Evolutionary conservation across 495 filamentous ascomycete species (phyloP), one percentile per base, ranked within the genome.

Genomic region (Massariosphaeria phaeospora): DNA sequence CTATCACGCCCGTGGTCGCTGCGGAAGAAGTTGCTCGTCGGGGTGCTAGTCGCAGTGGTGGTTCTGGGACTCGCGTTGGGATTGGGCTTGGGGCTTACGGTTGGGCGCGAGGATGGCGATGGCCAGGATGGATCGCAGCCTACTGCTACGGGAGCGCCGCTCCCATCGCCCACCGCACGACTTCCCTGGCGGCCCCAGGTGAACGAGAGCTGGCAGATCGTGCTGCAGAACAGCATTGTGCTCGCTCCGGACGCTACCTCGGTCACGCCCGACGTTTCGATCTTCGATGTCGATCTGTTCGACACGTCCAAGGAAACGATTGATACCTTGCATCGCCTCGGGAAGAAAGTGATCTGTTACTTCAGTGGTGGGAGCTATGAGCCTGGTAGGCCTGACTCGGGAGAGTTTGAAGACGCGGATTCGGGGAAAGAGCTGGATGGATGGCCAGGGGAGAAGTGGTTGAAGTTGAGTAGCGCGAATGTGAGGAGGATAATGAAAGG

Each of bases 361-460:
- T 88, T 86, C 70, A 80, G 76, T 10, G 85, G 83, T 0, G 85
- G 85, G 5, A 79, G 75, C 13, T 84, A 76, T 52, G 81, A 85
- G 67, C 63, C 76, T 51, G 79, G 73, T 67, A 76, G 84, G 4
- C 65, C 72, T 4, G 85, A 89, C 61, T 67, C 76, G 3, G 43
- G 30, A 40, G 33, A 75, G 0, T 89, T 88, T 69, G 20, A 59
- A 0, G 35, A 47, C 6, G 57, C 65, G 0, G 84, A 85, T 42
- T 58, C 79, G 17, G 84, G 80, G 12, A 67, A 71, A 1, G 57
- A 59, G 10, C 64, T 89, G 4, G 71, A 76, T 25, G 81, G 78
- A 13, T 89, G 84, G 84, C 70, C 75, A 0, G 78, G 76, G 38
- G 85, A 89, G 72, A 69, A 69, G 33, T 89, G 85, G 85, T 66